Conservation (phyloP, 192 early-diverging fungal genomes). For the Backusella mclennaniae region DNA sequence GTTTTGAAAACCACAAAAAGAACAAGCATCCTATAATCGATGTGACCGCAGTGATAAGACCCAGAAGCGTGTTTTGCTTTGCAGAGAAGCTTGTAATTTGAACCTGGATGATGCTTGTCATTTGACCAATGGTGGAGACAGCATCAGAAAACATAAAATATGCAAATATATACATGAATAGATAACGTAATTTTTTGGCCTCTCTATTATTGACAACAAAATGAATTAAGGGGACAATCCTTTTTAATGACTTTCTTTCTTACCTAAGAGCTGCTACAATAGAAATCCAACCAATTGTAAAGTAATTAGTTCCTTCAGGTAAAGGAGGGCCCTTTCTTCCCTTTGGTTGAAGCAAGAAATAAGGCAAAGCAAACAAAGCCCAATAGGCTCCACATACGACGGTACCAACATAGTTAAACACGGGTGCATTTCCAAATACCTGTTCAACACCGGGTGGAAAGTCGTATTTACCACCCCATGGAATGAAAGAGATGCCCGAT, state of each 20-base stretch:
- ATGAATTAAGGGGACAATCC: neutral
- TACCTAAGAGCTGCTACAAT: neutral
- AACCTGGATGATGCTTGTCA: constrained; percentile 34
- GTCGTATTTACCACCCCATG: constrained; percentile 4
- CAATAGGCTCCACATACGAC: constrained; percentile 37
- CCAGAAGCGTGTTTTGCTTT: constrained; percentile 27
- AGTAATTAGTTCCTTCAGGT: constrained; percentile 31
- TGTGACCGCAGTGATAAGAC: constrained; percentile 28
- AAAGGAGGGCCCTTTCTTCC: constrained; percentile 39
- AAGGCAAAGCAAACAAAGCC: constrained; percentile 39
- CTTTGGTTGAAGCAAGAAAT: constrained; percentile 37
- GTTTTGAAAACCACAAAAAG: constrained; percentile 37
- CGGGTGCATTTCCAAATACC: constrained; percentile 22
- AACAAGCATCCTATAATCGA: constrained; percentile 40
- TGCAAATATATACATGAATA: constrained; percentile 38
- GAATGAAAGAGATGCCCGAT: neutral
- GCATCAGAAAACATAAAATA: constrained; percentile 43
- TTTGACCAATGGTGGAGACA: constrained; percentile 28
- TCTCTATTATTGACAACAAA: constrained; percentile 25
- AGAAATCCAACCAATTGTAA: constrained; percentile 31
- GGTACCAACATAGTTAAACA: constrained; percentile 21
- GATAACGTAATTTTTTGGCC: constrained; percentile 32
- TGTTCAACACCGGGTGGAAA: constrained; percentile 8
- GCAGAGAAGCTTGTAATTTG: constrained; percentile 25
- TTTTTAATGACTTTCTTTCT: neutral